A percentile compares a stretch with the other conserved stretches of the same genome.
These are phyloP conservation scores for Sechiopsis laciniata DNA, from an alignment of 306 rosid species.

Conservation along the genomic window DNA sequence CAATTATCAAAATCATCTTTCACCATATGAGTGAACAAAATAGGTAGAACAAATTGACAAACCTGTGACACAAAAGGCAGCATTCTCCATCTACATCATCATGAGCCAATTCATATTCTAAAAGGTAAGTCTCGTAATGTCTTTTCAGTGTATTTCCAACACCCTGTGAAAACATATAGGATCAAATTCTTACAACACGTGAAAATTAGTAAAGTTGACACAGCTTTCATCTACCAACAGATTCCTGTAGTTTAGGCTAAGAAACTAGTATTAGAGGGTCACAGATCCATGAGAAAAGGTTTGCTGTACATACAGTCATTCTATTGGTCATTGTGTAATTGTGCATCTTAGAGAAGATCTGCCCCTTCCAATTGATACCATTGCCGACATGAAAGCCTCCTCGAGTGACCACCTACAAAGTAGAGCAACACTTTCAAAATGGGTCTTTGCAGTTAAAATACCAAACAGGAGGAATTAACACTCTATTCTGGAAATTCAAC, in stretches of 20 bases:
- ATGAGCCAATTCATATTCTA: slow-evolving; percentile 93
- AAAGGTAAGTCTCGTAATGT: slow-evolving; percentile 95
- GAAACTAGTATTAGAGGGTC: neutral
- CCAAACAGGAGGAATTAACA: neutral
- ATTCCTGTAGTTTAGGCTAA: no score
- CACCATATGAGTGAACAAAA: neutral
- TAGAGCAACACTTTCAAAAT: neutral
- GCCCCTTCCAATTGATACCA: slow-evolving; percentile 99
- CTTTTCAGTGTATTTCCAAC: slow-evolving; percentile 98
- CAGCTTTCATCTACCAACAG: slow-evolving; percentile 1
- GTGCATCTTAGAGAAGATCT: slow-evolving; percentile 98
- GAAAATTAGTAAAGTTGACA: slow-evolving; percentile 17
- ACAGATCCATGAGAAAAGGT: slow-evolving; percentile 15
- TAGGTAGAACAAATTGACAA: slow-evolving; percentile 22
- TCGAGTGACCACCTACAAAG: slow-evolving; percentile 79
- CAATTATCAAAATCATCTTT: neutral
- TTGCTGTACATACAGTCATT: slow-evolving; percentile 73
- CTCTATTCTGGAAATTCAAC: slow-evolving; percentile 9
- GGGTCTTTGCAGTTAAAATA: neutral
- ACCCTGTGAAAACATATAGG: slow-evolving; percentile 50
- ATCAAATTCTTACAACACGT: slow-evolving; percentile 10
- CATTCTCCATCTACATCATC: slow-evolving; percentile 99
- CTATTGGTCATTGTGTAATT: slow-evolving; percentile 94
- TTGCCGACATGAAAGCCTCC: slow-evolving; percentile 99
- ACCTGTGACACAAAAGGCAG: slow-evolving; percentile 98